phyloP scores from a whole-genome alignment of 176 grass and related monocot genomes.

The Avena sativa region DNA sequence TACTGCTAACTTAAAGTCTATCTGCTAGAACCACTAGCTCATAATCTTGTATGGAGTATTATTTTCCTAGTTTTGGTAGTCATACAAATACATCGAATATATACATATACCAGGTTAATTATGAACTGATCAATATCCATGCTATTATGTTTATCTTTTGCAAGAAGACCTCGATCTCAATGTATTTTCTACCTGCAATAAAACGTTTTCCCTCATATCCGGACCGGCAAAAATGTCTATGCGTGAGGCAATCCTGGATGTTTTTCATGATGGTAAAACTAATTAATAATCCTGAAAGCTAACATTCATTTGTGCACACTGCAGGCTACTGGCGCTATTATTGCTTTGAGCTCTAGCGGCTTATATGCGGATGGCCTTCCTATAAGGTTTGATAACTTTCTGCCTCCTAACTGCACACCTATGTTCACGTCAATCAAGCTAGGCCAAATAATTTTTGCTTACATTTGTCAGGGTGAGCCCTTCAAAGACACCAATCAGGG shows the following conservation, averaged over 20 bases:
- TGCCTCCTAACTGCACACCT: neutral
- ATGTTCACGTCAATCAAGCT: neutral
- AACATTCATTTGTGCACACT: neutral
- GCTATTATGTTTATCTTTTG: neutral
- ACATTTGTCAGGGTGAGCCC: neutral
- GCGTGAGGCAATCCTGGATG: neutral
- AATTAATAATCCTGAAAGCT: neutral
- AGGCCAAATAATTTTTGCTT: neutral
- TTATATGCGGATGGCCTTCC: neutral
- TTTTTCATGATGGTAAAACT: neutral
- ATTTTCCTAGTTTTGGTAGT: neutral
- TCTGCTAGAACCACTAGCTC: neutral
- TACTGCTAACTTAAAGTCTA: neutral
- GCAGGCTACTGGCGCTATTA: neutral
- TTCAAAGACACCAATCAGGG: slow-evolving; percentile 9
- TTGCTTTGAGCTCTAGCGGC: neutral
- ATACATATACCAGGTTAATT: neutral
- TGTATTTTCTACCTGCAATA: neutral
- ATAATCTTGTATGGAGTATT: neutral
- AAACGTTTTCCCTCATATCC: neutral
- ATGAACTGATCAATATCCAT: neutral
- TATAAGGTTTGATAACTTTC: neutral
- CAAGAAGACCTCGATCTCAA: neutral
- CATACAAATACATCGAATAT: neutral
- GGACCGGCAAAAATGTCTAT: neutral